Base-by-base conservation (phyloP, 192 early-diverging fungal genomes). In the Mortierella antarctica region DNA sequence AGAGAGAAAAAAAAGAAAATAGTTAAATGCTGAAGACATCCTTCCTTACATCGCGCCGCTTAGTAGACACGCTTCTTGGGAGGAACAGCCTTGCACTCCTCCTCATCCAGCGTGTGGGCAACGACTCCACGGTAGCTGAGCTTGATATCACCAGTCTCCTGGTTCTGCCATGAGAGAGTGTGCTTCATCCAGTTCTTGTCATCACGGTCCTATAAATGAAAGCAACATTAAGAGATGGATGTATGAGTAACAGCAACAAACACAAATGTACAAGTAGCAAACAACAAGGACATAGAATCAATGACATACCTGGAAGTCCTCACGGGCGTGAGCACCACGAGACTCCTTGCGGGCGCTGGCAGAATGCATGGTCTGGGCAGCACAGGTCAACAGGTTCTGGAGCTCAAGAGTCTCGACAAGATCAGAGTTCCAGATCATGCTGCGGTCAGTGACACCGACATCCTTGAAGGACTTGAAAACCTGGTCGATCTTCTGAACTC, bases 101-200 rank as follows among this genome's bases (percentile, higher is more conserved):
- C 87, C 86, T 94, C 95, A 77, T 99, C 97, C 71, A 99, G 87
- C 53, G 98, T 98, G 64, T 85, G 83, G 66, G 68, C 80, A 12
- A 89, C 89, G 65, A 97, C 96, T n/a, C 69, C 79, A 65, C 98
- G 92, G 90, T 99, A 97, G 67, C 84, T 85, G 57, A 99, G 88
- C 65, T 86, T 90, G 56, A 95, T 91, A 12, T 91, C 84, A 56
- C 90, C 88, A 62, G 91, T 90, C 69, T 94, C 85, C 68, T 92
- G 93, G 82, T 94, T 86, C 88, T 96, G 93, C 89, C 92, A 97
- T 52, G 98, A 97, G 55, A 99, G 89, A 64, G 96, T 96, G 89
- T 99, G 98, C 91, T 98, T 98, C 96, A 97, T 96, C 96, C 96
- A 99, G 75, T 96, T 87, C 62, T 87, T 83, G 83, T 99, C 98